These are phyloP conservation scores for Warburgia ugandensis DNA, from an alignment of 164 flowering plant genomes.

Conservation along the genomic window DNA sequence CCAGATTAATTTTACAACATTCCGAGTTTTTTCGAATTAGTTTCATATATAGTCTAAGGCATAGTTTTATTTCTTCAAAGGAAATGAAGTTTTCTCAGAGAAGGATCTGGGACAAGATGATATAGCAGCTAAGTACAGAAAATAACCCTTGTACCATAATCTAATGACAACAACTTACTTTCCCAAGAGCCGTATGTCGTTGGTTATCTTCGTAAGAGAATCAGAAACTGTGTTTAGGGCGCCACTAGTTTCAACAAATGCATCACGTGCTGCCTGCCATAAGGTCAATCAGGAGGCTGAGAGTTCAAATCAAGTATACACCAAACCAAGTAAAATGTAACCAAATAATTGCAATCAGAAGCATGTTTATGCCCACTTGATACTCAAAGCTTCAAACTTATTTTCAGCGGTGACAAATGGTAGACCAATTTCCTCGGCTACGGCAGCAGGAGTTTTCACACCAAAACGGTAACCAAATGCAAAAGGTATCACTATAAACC, in stretches of 20 bases:
- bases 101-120: no score
- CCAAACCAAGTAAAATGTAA: no score
- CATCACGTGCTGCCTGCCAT: conserved; percentile 94
- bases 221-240: conserved; percentile 79
- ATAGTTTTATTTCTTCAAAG: not conserved
- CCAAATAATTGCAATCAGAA: no score
- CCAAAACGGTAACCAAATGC: conserved; percentile 80
- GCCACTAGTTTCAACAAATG: conserved; percentile 97
- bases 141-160: no score
- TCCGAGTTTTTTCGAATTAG: no score
- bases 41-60: not conserved
- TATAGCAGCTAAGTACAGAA: not conserved
- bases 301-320: not conserved
- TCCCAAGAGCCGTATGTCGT: conserved; percentile 90
- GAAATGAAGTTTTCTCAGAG: not conserved
- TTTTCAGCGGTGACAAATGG: conserved; percentile 97
- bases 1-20: no score
- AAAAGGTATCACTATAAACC: not conserved
- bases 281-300: conserved; percentile 5
- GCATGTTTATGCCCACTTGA: no score
- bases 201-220: conserved; percentile 91
- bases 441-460: conserved; percentile 93
- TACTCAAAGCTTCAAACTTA: conserved; percentile 98
- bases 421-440: conserved; percentile 84
- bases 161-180: conserved; percentile 49